These are phyloP conservation scores for Nicotiana obtusifolia DNA, from an alignment of 257 asterid species.

Conservation along the genomic window DNA sequence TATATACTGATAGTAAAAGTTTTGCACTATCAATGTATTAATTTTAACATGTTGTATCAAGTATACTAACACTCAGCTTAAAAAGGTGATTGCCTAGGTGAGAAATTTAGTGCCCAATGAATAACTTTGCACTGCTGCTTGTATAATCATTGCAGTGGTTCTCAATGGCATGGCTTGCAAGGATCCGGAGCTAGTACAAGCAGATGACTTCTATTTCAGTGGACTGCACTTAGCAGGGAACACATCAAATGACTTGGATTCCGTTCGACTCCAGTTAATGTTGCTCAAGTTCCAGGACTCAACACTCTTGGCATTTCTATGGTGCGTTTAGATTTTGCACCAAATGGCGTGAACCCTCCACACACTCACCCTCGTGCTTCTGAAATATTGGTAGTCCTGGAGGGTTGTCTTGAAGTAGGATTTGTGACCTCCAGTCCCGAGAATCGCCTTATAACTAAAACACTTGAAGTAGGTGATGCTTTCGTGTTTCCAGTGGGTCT, in stretches of 20 bases:
- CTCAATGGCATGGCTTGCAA: conserved; percentile 37
- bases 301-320: conserved; percentile 46
- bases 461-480: conserved; percentile 27
- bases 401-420: conserved; percentile 33
- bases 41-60: no score
- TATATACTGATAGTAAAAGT: no score
- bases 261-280: conserved; percentile 26
- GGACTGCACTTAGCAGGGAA: conserved; percentile 30
- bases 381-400: conserved; percentile 28
- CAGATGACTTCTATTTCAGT: conserved; percentile 30
- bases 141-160: conserved; percentile 1
- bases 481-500: conserved; percentile 42
- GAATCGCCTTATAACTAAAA: conserved; percentile 23
- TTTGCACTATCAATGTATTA: no score
- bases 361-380: conserved; percentile 48
- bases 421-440: conserved; percentile 37
- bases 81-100: no score
- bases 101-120: no score
- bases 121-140: background rate
- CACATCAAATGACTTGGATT: conserved; percentile 31
- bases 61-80: no score
- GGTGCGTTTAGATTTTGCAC: conserved; percentile 34
- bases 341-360: conserved; percentile 30
- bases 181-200: conserved; percentile 22
- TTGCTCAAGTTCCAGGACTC: conserved; percentile 37